Evolutionary conservation across 2,329 filamentous ascomycete species (phyloP).

Genomic region (Fusarium longipes): DNA sequence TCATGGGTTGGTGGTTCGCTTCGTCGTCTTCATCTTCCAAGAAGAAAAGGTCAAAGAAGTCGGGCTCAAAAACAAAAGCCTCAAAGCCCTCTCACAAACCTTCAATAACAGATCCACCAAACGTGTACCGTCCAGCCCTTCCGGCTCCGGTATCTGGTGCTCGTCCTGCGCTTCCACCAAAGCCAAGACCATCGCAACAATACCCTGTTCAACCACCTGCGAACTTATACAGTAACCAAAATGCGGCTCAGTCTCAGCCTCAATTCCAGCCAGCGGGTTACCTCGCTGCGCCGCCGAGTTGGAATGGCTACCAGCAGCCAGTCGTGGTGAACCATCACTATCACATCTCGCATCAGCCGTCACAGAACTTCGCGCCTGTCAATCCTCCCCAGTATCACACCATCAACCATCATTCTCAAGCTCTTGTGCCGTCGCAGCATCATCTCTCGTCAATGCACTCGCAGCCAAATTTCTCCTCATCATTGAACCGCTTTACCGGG

Average conservation of each 20-base stretch:
- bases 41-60: conserved; percentile 19
- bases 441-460: conserved; percentile 6
- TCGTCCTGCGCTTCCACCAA: background rate
- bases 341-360: conserved; percentile 51
- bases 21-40: conserved; percentile 1
- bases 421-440: conserved; percentile 8
- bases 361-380: background rate
- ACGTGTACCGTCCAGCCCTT: conserved; percentile 12
- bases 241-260: conserved; percentile 41
- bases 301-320: conserved; percentile 51
- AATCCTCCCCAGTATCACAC: conserved; percentile 4
- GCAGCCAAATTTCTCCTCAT: conserved; percentile 27
- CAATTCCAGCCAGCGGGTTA: conserved; percentile 41
- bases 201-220: conserved; percentile 21
- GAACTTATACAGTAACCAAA: conserved; percentile 33
- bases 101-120: conserved; percentile 18
- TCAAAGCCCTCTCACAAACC: conserved; percentile 8
- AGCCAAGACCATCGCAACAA: conserved; percentile 17
- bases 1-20: conserved; percentile 8
- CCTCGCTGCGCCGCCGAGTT: conserved; percentile 40
- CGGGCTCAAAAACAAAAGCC: background rate
- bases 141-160: background rate
- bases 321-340: conserved; percentile 66
- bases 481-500: conserved; percentile 52
- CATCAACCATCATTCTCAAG: background rate